A percentile compares a stretch with the other conserved stretches of the same genome.
These are phyloP conservation scores for Trichoderma aggressivum DNA, from an alignment of 2,329 filamentous ascomycete species.

Conservation along the genomic window DNA sequence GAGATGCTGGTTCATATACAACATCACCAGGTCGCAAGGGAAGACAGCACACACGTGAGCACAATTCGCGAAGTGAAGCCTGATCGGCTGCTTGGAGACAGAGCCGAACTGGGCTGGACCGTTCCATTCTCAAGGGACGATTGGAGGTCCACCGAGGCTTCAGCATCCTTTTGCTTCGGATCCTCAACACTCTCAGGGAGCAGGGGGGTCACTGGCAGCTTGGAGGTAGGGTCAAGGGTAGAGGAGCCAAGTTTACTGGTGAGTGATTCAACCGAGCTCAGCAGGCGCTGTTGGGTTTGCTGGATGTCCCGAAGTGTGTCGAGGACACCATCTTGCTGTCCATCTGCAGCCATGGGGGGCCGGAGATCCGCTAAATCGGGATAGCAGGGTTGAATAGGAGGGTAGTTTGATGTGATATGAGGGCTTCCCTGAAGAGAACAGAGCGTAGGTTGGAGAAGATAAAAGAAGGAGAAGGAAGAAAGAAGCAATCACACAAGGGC, in stretches of 20 bases:
- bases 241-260: slow-evolving; percentile 30
- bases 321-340: slow-evolving; percentile 26
- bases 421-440: neutral
- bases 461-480: neutral
- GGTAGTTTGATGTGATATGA: neutral
- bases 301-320: slow-evolving; percentile 40
- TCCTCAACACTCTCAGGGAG: neutral
- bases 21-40: neutral
- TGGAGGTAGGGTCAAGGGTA: slow-evolving; percentile 13
- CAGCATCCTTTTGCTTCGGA: neutral
- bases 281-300: slow-evolving; percentile 40
- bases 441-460: neutral
- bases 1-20: neutral
- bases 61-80: slow-evolving; percentile 53
- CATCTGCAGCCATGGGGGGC: slow-evolving; percentile 26
- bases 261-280: slow-evolving; percentile 40
- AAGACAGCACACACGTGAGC: slow-evolving; percentile 43
- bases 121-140: slow-evolving; percentile 1
- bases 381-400: neutral
- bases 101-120: slow-evolving; percentile 18
- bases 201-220: neutral
- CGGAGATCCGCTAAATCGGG: neutral
- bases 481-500: neutral
- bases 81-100: slow-evolving; percentile 38
- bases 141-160: neutral